Conservation (phyloP, 495 filamentous ascomycete species). For the Neurospora intermedia region DNA sequence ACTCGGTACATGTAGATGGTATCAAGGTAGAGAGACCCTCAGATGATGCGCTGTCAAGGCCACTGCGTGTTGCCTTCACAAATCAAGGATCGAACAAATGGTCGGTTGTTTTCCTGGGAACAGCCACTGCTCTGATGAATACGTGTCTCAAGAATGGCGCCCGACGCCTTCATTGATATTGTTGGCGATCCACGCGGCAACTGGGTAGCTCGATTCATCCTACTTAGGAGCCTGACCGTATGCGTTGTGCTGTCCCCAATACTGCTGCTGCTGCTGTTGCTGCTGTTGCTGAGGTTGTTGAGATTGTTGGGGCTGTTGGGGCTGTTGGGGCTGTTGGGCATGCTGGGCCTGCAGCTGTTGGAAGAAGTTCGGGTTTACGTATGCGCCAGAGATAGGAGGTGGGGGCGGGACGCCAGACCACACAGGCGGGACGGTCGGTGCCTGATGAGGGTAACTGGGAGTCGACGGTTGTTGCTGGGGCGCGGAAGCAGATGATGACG, state of each 20-base stretch:
- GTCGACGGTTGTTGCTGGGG: not conserved
- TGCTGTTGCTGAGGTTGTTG: constrained; percentile 25
- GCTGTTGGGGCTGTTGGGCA: not conserved
- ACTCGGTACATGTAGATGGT: not conserved
- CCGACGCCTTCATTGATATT: not conserved
- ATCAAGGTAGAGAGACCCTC: not conserved
- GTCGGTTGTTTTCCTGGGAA: not conserved
- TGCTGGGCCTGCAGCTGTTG: constrained; percentile 19
- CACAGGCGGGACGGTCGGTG: not conserved
- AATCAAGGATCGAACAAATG: not conserved
- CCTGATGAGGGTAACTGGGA: constrained; percentile 1
- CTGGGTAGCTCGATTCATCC: not conserved
- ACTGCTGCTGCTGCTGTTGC: constrained; percentile 15
- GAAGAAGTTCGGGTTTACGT: constrained; percentile 59
- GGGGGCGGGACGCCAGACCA: constrained; percentile 11
- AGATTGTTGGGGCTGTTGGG: constrained; percentile 18
- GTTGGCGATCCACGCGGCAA: not conserved
- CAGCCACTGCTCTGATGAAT: too few species aligned
- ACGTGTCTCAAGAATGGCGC: not conserved
- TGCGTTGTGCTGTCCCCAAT: constrained; percentile 2
- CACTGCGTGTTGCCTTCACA: not conserved
- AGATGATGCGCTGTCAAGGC: not conserved
- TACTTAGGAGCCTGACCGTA: constrained; percentile 4
- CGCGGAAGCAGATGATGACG: constrained; percentile 3
- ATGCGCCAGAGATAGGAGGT: constrained; percentile 36